phyloP scores from a whole-genome alignment of 768 basidiomycete genomes.

The Tricholoma bakamatsutake region DNA sequence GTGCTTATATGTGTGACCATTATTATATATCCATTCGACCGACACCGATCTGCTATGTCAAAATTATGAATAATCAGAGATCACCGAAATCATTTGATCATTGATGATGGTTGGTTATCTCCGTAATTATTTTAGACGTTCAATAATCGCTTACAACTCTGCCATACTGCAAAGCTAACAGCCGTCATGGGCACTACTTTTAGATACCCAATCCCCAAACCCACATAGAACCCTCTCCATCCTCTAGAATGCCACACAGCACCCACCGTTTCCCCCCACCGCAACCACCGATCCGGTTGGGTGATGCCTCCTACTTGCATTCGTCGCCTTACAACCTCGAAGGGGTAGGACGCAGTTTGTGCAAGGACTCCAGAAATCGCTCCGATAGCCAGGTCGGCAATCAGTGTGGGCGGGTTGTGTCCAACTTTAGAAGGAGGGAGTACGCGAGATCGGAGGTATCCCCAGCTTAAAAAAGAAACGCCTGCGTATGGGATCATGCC shows the following conservation, averaged over 20 bases:
- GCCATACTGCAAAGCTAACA: conserved; percentile 90
- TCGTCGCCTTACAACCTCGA: conserved; percentile 84
- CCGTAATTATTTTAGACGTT: conserved; percentile 27
- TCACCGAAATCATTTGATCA: too few species aligned
- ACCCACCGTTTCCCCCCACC: conserved; percentile 73
- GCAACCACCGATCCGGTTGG: conserved; percentile 68
- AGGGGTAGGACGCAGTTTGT: conserved; percentile 91
- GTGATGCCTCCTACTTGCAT: conserved; percentile 95
- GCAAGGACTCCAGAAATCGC: conserved; percentile 80
- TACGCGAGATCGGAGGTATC: conserved; percentile 58
- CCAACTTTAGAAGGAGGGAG: conserved; percentile 38
- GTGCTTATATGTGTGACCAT: neutral
- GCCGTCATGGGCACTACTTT: conserved; percentile 97
- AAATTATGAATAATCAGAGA: conserved; percentile 4
- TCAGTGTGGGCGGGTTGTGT: conserved; percentile 32
- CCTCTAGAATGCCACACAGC: conserved; percentile 65
- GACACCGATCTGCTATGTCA: neutral
- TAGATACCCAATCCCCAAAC: conserved; percentile 85
- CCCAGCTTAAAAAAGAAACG: conserved; percentile 91
- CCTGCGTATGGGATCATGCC: conserved; percentile 98
- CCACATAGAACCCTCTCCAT: conserved; percentile 87
- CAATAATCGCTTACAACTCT: conserved; percentile 59
- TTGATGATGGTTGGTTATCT: too few species aligned
- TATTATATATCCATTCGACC: neutral
- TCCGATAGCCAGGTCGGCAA: conserved; percentile 75